Conservation (phyloP, 768 basidiomycete genomes). For the Termitomyces sp. region DNA sequence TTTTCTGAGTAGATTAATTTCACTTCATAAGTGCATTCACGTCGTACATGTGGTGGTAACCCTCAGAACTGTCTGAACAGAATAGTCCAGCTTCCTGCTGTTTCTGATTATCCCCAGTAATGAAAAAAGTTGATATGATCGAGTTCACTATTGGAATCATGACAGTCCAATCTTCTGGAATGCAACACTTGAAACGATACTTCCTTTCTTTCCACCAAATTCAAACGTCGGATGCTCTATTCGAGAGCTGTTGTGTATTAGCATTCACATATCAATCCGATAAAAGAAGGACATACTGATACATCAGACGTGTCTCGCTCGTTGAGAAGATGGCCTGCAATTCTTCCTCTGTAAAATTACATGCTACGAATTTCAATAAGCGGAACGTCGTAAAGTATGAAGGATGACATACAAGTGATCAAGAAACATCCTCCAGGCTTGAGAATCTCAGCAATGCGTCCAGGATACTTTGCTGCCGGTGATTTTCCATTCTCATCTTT, state of each 20-base stretch:
- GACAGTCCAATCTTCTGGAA: constrained; percentile 37
- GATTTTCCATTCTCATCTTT: constrained; percentile 47
- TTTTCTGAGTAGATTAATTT: neutral
- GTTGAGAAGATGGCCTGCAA: constrained; percentile 47
- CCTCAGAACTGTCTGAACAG: neutral
- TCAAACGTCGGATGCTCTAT: constrained; percentile 67
- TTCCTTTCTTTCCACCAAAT: constrained; percentile 76
- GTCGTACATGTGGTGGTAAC: neutral
- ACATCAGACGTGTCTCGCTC: constrained; percentile 42
- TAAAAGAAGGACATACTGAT: constrained; percentile 48
- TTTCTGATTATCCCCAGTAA: neutral
- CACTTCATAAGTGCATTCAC: neutral
- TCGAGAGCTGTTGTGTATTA: constrained; percentile 45
- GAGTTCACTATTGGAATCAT: neutral
- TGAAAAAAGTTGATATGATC: neutral
- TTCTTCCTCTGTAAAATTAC: constrained; percentile 83
- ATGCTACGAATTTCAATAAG: constrained; percentile 36
- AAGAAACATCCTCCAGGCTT: constrained; percentile 66
- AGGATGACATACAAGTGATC: constrained; percentile 63
- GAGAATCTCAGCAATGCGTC: constrained; percentile 47
- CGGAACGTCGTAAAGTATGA: neutral
- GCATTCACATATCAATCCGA: neutral
- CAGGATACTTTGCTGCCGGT: constrained; percentile 56
- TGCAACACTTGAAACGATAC: constrained; percentile 62
- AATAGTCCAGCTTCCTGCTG: neutral